These are phyloP conservation scores for Geoglossum cookeanum DNA, from an alignment of 2,329 filamentous ascomycete genomes.

Conservation along the genomic window DNA sequence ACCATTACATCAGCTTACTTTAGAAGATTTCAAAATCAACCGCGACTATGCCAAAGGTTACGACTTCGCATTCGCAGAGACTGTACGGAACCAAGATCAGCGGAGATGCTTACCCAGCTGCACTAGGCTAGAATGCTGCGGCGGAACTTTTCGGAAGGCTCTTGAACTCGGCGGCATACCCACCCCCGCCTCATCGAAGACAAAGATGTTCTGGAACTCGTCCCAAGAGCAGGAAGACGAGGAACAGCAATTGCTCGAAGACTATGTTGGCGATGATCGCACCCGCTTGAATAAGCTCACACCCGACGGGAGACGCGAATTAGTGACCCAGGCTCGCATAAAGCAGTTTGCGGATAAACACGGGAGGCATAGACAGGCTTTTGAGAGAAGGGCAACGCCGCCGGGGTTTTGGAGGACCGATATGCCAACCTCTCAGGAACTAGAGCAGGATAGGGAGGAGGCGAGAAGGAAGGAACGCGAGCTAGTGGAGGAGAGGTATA, in stretches of 20 bases:
- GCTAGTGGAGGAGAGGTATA: slow-evolving; percentile 51
- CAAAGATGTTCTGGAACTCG: slow-evolving; percentile 6
- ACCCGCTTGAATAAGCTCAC: slow-evolving; percentile 32
- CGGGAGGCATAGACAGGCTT: slow-evolving; percentile 61
- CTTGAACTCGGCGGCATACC: slow-evolving; percentile 18
- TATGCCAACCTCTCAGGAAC: slow-evolving; percentile 76
- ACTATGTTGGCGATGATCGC: slow-evolving; percentile 24
- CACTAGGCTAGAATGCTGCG: slow-evolving; percentile 57
- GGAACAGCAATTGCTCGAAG: slow-evolving; percentile 33
- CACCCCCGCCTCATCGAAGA: slow-evolving; percentile 17
- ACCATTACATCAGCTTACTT: slow-evolving; percentile 35
- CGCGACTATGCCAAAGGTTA: slow-evolving; percentile 49
- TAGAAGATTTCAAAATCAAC: slow-evolving; percentile 70
- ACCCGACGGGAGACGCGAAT: slow-evolving; percentile 38
- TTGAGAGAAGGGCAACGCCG: slow-evolving; percentile 51
- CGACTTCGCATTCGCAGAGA: slow-evolving; percentile 54
- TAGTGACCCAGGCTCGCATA: slow-evolving; percentile 59
- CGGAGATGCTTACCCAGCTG: slow-evolving; percentile 57
- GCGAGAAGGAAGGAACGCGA: slow-evolving; percentile 43
- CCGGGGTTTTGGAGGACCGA: slow-evolving; percentile 83
- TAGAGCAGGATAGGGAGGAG: slow-evolving; percentile 42
- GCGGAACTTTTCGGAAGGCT: slow-evolving; percentile 23
- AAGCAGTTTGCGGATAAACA: slow-evolving; percentile 52
- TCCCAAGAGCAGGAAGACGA: slow-evolving; percentile 17
- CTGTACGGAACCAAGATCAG: slow-evolving; percentile 50